A percentile compares a stretch with the other conserved stretches of the same genome.
Evolutionary conservation across 108 stramenopile genomes (phyloP).

Genomic region (Cyclotella baltica): DNA sequence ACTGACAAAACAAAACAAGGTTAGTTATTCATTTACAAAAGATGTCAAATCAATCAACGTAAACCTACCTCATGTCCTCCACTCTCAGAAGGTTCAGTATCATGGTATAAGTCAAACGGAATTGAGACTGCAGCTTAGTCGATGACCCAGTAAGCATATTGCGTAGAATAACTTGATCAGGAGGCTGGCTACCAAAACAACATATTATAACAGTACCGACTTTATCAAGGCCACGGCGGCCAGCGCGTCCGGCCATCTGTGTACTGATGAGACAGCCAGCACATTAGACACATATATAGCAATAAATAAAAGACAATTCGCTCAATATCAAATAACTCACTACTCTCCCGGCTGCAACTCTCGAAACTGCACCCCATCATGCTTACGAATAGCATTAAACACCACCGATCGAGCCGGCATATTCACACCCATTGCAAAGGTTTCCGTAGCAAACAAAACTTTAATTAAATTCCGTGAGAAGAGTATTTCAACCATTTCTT

Average conservation of each 20-base stretch:
- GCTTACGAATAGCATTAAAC: slow-evolving; percentile 95
- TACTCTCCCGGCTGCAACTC: slow-evolving; percentile 91
- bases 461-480: slow-evolving; percentile 95
- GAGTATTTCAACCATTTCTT: slow-evolving; percentile 96
- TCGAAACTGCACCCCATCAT: slow-evolving; percentile 93
- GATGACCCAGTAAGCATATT: slow-evolving; percentile 95
- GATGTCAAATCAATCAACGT: neutral
- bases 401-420: slow-evolving; percentile 98
- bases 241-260: slow-evolving; percentile 99
- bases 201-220: slow-evolving; percentile 83
- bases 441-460: slow-evolving; percentile 98
- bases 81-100: slow-evolving; percentile 95
- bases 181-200: slow-evolving; percentile 80
- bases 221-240: slow-evolving; percentile 95
- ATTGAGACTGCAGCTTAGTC: slow-evolving; percentile 90
- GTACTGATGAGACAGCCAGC: no score
- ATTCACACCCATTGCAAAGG: slow-evolving; percentile 99
- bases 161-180: slow-evolving; percentile 66
- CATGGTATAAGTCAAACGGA: slow-evolving; percentile 97
- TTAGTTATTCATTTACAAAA: no score
- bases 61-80: slow-evolving; percentile 80
- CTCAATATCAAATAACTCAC: slow-evolving; percentile 1
- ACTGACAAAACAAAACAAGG: no score
- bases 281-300: no score
- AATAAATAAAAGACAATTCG: no score